Percentiles rank a stretch among this genome's conserved stretches.
Conservation (phyloP, 2,329 filamentous ascomycete species). For the Phyllachora maydis region DNA sequence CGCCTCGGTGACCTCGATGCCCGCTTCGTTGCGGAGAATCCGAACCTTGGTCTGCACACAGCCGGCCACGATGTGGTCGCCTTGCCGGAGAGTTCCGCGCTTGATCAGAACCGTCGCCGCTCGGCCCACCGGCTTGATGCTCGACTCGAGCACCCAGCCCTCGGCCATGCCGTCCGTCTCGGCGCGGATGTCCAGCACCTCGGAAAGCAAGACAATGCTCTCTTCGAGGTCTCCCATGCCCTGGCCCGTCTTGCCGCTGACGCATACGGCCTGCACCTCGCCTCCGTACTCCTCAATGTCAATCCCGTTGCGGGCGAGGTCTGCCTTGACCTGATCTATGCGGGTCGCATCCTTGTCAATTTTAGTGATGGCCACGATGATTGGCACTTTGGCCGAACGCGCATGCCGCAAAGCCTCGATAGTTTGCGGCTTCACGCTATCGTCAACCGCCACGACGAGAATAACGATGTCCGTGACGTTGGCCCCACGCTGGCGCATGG, state of each 20-base stretch:
- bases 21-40: slow-evolving; percentile 67
- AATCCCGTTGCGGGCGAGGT: slow-evolving; percentile 64
- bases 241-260: slow-evolving; percentile 83
- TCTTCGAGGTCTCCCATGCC: slow-evolving; percentile 90
- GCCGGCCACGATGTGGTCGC: slow-evolving; percentile 74
- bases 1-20: slow-evolving; percentile 48
- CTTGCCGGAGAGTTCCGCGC: slow-evolving; percentile 62
- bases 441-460: slow-evolving; percentile 86
- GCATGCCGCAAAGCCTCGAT: slow-evolving; percentile 93
- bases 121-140: slow-evolving; percentile 66
- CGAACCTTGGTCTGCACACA: slow-evolving; percentile 77
- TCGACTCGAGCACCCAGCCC: slow-evolving; percentile 86
- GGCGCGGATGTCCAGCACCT: slow-evolving; percentile 78
- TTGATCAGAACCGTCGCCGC: slow-evolving; percentile 79
- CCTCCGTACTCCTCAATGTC: slow-evolving; percentile 91
- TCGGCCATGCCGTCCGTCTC: slow-evolving; percentile 60
- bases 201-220: slow-evolving; percentile 65
- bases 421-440: slow-evolving; percentile 94
- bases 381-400: slow-evolving; percentile 66
- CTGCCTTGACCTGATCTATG: slow-evolving; percentile 67
- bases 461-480: slow-evolving; percentile 95
- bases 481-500: slow-evolving; percentile 88
- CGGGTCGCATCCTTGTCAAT: slow-evolving; percentile 44
- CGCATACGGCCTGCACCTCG: slow-evolving; percentile 76
- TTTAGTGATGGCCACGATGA: slow-evolving; percentile 97